Evolutionary conservation across 129 eudicot species (phyloP).

Genomic region (Tagetes patula): DNA sequence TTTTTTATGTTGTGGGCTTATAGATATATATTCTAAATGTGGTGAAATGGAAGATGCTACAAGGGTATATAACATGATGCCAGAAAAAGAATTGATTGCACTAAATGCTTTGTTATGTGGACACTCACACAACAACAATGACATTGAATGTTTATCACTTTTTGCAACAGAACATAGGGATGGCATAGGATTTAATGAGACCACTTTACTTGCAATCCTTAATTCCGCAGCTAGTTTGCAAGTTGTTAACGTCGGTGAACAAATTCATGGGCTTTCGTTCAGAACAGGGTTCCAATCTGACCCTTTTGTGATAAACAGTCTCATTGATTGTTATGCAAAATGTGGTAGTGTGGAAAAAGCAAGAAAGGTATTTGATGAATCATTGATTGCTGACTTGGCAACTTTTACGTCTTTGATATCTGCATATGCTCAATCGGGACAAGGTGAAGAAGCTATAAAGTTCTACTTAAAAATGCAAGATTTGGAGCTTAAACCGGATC

Average conservation of each 20-base stretch:
- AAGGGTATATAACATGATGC: slow-evolving; percentile 53
- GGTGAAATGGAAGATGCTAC: slow-evolving; percentile 52
- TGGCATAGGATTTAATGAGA: slow-evolving; percentile 50
- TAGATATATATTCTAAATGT: slow-evolving; percentile 84
- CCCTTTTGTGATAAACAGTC: slow-evolving; percentile 61
- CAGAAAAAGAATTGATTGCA: slow-evolving; percentile 54
- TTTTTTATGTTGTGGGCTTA: slow-evolving; percentile 63
- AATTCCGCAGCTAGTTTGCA: slow-evolving; percentile 63
- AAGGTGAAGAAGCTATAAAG: slow-evolving; percentile 87
- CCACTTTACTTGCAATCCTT: slow-evolving; percentile 66
- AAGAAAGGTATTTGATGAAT: slow-evolving; percentile 53
- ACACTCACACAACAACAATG: slow-evolving; percentile 50
- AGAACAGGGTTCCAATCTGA: slow-evolving; percentile 65
- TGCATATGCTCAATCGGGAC: slow-evolving; percentile 71
- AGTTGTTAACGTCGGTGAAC: slow-evolving; percentile 38
- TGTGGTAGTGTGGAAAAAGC: slow-evolving; percentile 54
- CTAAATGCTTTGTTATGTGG: slow-evolving; percentile 70
- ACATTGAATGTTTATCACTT: slow-evolving; percentile 45
- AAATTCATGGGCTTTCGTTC: slow-evolving; percentile 58
- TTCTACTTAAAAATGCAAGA: slow-evolving; percentile 59
- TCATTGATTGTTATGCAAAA: slow-evolving; percentile 72
- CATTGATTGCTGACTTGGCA: slow-evolving; percentile 53
- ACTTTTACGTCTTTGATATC: slow-evolving; percentile 82
- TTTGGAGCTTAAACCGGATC: slow-evolving; percentile 61
- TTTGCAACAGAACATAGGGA: slow-evolving; percentile 44